Evolutionary conservation across 106 monocot species (phyloP).

Genomic region (Acorus gramineus): DNA sequence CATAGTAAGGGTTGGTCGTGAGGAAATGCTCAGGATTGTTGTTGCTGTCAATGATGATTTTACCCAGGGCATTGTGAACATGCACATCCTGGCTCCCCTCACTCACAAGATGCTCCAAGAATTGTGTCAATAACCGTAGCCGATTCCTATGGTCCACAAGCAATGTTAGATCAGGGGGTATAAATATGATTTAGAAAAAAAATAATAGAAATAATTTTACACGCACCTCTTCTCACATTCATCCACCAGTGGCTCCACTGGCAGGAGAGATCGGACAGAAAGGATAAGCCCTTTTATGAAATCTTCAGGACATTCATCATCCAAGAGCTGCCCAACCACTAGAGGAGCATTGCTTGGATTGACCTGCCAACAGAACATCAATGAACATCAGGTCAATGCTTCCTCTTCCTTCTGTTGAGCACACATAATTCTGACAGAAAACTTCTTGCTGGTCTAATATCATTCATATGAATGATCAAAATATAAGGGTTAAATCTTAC

Average conservation of each 20-base stretch:
- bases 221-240: slow-evolving; percentile 93
- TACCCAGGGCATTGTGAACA: slow-evolving; percentile 95
- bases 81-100: slow-evolving; percentile 99
- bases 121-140: slow-evolving; percentile 80
- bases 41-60: slow-evolving; percentile 96
- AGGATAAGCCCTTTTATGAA: slow-evolving; percentile 95
- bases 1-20: slow-evolving; percentile 94
- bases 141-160: slow-evolving; percentile 51
- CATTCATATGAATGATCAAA: background rate
- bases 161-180: background rate
- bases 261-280: slow-evolving; percentile 93
- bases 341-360: slow-evolving; percentile 89
- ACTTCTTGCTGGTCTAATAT: background rate
- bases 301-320: slow-evolving; percentile 98
- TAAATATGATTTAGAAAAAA: background rate
- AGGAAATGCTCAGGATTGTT: slow-evolving; percentile 98
- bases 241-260: slow-evolving; percentile 94
- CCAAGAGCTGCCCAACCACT: slow-evolving; percentile 86
- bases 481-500: slow-evolving; percentile 26
- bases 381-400: background rate
- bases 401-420: background rate
- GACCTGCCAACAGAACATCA: slow-evolving; percentile 37
- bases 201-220: background rate
- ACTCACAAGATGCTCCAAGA: slow-evolving; percentile 95
- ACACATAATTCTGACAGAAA: background rate